Base-by-base conservation (phyloP, 257 asterid species). In the Solanum etuberosum region DNA sequence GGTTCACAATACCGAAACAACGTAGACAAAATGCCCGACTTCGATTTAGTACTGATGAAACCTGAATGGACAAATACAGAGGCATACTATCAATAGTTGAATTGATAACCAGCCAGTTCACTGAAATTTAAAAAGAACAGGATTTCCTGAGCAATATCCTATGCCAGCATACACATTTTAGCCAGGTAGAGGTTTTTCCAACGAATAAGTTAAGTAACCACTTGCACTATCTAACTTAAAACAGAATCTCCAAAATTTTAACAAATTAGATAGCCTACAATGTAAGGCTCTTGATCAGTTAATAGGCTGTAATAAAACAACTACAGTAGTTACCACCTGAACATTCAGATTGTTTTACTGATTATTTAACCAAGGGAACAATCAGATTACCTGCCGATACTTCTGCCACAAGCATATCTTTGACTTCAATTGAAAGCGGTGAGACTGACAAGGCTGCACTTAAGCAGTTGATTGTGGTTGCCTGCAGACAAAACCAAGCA, bases 401-500 rank as follows among this genome's bases (percentile, higher is more conserved):
- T 93, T 96, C 98, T 87, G 86, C 93, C 86, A 91, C 87, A 88
- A 95, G 95, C 97, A 94, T 92, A 86, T 89, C 90, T 90, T 91
- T 92, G 87, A 96, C 92, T 88, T 88, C 84, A 31, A 78, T 81
- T 70, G 96, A 94, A 86, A 98, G 88, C 5, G 98, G 97, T 86
- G 98, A 90, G 71, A 91, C 93, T 25, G 98, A 94, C 77, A 96
- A 89, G 87, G 98, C 98, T 71, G 92, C 88, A 54, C 92, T 92
- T 92, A 95, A 92, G 92, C 98, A 96, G 91, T 90, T 91, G 84
- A 95, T 74, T 63, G 98, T 94, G 35, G 93, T 91, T 80, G 91
- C 98, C 99, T 96, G 94, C 89, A 90, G 89, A 87, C 43, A 74
- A 84, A 88, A 23, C 59, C 42, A 29, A 48, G 31, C 67, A 48